A percentile compares a stretch with the other conserved stretches of the same genome.
phyloP scores from a whole-genome alignment of 202 grass and related monocot species.

The Elaeis oleifera region DNA sequence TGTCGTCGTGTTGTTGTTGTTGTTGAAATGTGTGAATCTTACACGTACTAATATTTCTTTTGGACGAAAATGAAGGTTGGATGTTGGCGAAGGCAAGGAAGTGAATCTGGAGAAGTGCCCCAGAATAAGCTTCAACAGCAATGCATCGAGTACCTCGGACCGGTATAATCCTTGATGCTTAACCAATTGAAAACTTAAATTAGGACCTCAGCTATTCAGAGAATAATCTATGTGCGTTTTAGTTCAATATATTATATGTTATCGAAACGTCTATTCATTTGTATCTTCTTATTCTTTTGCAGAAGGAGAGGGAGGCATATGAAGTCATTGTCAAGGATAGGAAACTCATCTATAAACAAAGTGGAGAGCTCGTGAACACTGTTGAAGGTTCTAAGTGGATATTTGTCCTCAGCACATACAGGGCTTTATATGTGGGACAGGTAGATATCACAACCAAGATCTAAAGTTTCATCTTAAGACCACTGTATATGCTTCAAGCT shows the following conservation, averaged over 20 bases:
- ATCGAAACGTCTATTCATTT: too few relatives aligned
- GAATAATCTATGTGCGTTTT: too few relatives aligned
- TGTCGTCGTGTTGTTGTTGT: not conserved
- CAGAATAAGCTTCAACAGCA: constrained; percentile 74
- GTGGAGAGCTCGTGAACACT: not conserved
- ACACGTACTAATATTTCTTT: constrained; percentile 14
- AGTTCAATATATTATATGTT: too few relatives aligned
- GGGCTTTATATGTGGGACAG: not conserved
- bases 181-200: too few relatives aligned
- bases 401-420: constrained; percentile 62
- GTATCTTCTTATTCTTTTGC: not conserved
- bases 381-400: constrained; percentile 55
- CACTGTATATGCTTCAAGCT: too few relatives aligned
- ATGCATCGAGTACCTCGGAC: constrained; percentile 95
- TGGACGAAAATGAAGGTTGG: constrained; percentile 51
- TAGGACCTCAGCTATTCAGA: too few relatives aligned
- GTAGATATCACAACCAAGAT: not conserved
- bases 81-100: constrained; percentile 96
- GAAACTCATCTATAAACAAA: constrained; percentile 49
- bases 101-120: constrained; percentile 82
- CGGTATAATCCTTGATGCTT: constrained; percentile 39
- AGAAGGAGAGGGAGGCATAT: constrained; percentile 34
- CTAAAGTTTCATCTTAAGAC: too few relatives aligned
- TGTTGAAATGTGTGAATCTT: constrained; percentile 6
- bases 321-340: constrained; percentile 67